A percentile compares a stretch with the other conserved stretches of the same genome.
phyloP scores from a whole-genome alignment of 306 rosid species.

The Medicago lupulina region DNA sequence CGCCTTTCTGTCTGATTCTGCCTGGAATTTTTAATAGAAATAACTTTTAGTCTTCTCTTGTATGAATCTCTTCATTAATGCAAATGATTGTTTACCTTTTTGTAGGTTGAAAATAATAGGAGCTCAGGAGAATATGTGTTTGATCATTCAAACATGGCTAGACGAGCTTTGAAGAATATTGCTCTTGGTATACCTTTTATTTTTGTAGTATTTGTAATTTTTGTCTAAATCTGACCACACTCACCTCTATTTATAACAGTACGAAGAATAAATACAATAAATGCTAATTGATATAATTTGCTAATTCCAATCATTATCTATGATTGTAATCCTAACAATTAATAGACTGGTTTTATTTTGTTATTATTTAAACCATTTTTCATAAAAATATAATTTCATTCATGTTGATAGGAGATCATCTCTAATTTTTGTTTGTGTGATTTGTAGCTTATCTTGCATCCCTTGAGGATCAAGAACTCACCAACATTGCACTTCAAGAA shows the following conservation, averaged over 20 bases:
- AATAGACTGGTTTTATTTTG: not conserved
- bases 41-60: slow-evolving; percentile 31
- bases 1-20: slow-evolving; percentile 41
- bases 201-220: slow-evolving; percentile 14
- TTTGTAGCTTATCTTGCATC: slow-evolving; percentile 78
- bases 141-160: slow-evolving; percentile 75
- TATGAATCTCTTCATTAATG: slow-evolving; percentile 2
- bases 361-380: not conserved
- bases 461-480: slow-evolving; percentile 65
- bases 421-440: slow-evolving; percentile 20
- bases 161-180: slow-evolving; percentile 92
- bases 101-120: slow-evolving; percentile 76
- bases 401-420: slow-evolving; percentile 36
- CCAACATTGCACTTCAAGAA: slow-evolving; percentile 66
- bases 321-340: not conserved
- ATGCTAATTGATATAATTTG: not conserved
- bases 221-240: no score
- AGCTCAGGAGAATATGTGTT: slow-evolving; percentile 76
- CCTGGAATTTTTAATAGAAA: not conserved
- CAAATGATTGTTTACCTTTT: slow-evolving; percentile 31
- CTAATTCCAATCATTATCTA: not conserved
- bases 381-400: slow-evolving; percentile 30
- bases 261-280: not conserved
- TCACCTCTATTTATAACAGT: not conserved
- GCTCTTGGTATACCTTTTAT: slow-evolving; percentile 70